A percentile compares a stretch with the other conserved stretches of the same genome.
Conservation (phyloP, 192 early-diverging fungal genomes). For the Coemansia sp. region DNA sequence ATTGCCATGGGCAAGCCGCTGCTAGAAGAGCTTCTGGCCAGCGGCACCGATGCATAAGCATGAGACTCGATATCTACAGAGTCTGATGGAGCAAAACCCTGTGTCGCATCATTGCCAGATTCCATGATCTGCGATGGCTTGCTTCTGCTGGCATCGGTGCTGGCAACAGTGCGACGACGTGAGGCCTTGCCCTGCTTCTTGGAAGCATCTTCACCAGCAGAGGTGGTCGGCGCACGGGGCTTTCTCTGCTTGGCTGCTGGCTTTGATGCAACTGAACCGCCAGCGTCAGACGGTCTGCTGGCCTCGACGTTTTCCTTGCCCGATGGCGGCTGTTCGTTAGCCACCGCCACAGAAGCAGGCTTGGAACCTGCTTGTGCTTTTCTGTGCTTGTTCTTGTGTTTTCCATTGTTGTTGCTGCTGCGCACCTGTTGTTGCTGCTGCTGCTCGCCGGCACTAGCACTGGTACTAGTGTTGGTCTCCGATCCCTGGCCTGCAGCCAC, state of each 20-base stretch:
- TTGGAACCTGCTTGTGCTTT: not conserved
- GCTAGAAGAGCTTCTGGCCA: conserved; percentile 1
- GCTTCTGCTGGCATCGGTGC: too few relatives aligned
- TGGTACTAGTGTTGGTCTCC: too few relatives aligned
- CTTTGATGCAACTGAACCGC: not conserved
- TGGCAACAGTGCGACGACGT: not conserved
- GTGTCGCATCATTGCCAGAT: not conserved
- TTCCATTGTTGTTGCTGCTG: not conserved
- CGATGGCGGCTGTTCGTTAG: too few relatives aligned
- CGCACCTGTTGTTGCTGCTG: not conserved
- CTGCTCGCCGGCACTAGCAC: not conserved
- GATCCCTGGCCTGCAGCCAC: conserved; percentile 10
- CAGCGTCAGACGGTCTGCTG: too few relatives aligned
- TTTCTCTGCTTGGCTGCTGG: not conserved
- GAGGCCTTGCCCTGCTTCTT: not conserved
- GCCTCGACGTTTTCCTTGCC: too few relatives aligned
- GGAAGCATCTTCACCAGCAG: too few relatives aligned
- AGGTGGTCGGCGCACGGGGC: too few relatives aligned
- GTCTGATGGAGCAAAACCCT: not conserved
- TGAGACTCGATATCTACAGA: not conserved
- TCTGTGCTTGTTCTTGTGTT: not conserved
- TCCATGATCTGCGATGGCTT: not conserved
- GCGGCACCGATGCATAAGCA: not conserved
- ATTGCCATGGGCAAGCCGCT: conserved; percentile 20
- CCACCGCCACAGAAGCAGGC: too few relatives aligned